A percentile compares a stretch with the other conserved stretches of the same genome.
Evolutionary conservation across 495 filamentous ascomycete genomes (phyloP).

Genomic region (Hypoxylon lenormandii): DNA sequence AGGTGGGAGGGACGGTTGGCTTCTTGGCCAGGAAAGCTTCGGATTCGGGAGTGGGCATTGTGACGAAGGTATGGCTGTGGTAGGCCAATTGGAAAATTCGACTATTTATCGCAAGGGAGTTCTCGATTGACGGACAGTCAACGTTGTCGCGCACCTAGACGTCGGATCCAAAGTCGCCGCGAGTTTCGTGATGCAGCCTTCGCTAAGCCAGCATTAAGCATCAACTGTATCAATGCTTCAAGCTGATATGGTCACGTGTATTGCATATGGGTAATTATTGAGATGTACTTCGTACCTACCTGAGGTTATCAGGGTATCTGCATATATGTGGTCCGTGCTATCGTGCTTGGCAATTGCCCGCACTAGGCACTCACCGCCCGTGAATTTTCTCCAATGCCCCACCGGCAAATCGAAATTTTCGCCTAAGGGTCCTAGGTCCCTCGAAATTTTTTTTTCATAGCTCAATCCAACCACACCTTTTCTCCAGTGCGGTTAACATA

Average conservation of each 20-base stretch:
- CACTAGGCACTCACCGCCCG: conserved; percentile 45
- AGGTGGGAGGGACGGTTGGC: conserved; percentile 90
- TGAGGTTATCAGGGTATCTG: conserved; percentile 10
- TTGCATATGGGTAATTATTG: neutral
- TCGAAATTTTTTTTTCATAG: conserved; percentile 44
- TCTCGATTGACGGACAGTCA: conserved; percentile 10
- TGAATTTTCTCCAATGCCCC: conserved; percentile 23
- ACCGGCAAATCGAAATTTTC: conserved; percentile 50
- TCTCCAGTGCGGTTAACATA: conserved; percentile 34
- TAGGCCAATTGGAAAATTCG: neutral
- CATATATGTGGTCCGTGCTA: conserved; percentile 21
- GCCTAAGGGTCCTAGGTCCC: conserved; percentile 20
- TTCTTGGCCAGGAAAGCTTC: conserved; percentile 91
- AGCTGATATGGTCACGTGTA: conserved; percentile 22
- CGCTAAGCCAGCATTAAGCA: conserved; percentile 14
- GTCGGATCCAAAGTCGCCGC: conserved; percentile 19
- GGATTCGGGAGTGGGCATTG: conserved; percentile 92
- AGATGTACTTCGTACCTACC: conserved; percentile 2
- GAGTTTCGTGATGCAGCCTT: conserved; percentile 37
- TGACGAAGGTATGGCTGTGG: conserved; percentile 9
- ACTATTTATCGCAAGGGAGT: neutral
- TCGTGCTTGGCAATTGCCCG: conserved; percentile 5
- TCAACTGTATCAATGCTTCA: conserved; percentile 8
- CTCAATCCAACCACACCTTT: conserved; percentile 36
- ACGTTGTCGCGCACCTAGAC: neutral